phyloP scores from a whole-genome alignment of 2,329 filamentous ascomycete species.

The Cercospora sesami region DNA sequence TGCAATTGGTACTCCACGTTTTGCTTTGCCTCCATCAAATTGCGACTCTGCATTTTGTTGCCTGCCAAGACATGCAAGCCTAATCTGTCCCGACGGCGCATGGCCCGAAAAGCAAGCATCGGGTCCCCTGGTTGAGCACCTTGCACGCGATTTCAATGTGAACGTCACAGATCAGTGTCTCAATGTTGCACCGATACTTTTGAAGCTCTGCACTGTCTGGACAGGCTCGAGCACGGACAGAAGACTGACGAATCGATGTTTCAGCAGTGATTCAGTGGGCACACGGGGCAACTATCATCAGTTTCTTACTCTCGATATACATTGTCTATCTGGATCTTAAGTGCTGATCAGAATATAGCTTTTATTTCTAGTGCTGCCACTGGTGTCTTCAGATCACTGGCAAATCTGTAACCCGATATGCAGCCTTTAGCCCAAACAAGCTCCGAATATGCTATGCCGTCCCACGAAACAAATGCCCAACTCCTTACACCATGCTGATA shows the following conservation, averaged over 20 bases:
- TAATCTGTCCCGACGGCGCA: not conserved
- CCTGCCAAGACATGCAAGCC: not conserved
- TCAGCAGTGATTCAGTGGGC: not conserved
- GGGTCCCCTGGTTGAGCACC: not conserved
- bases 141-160: not conserved
- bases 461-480: not conserved
- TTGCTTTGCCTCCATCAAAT: not conserved
- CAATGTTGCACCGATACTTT: not conserved
- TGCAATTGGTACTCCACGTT: not conserved
- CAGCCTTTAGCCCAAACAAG: not conserved
- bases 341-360: not conserved
- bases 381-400: not conserved
- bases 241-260: not conserved
- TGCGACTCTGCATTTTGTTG: not conserved
- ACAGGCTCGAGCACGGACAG: not conserved
- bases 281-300: not conserved
- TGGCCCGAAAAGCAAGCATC: not conserved
- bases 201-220: not conserved
- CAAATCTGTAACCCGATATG: not conserved
- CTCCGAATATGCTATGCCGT: not conserved
- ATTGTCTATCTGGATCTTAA: not conserved
- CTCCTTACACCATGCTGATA: constrained; percentile 9
- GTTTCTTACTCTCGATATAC: not conserved
- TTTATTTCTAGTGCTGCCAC: not conserved
- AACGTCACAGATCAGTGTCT: not conserved